Evolutionary conservation across 441 rosid genomes (phyloP).

Genomic region (Codiaeum variegatum): DNA sequence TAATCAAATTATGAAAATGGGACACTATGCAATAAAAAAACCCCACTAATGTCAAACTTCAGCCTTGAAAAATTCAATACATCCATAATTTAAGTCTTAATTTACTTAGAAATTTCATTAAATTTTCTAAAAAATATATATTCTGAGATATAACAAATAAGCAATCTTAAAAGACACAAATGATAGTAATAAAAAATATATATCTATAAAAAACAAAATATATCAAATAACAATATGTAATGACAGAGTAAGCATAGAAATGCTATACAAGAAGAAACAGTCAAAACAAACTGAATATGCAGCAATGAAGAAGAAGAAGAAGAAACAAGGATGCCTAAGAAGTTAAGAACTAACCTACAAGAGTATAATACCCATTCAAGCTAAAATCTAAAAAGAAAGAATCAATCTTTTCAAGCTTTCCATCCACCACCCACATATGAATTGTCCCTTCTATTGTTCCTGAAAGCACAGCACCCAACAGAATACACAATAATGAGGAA

Average conservation of each 20-base stretch:
- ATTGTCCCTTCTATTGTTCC: constrained; percentile 60
- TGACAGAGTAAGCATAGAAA: constrained; percentile 6
- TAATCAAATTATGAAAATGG: background rate
- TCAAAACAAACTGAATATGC: background rate
- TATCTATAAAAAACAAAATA: background rate
- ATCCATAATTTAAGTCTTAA: too few relatives aligned
- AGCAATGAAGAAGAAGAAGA: background rate
- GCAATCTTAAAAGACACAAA: too few relatives aligned
- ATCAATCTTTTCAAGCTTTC: constrained; percentile 18
- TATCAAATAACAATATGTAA: background rate
- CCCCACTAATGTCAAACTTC: background rate
- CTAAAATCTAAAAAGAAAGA: background rate
- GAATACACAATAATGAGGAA: constrained; percentile 57
- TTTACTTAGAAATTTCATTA: too few relatives aligned
- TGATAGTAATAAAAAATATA: background rate
- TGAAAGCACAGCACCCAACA: constrained; percentile 76
- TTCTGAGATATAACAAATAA: too few relatives aligned
- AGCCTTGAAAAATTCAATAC: background rate
- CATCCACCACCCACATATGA: constrained; percentile 23
- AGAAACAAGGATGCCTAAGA: background rate
- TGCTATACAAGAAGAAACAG: constrained; percentile 8
- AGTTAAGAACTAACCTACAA: constrained; percentile 1
- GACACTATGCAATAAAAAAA: background rate
- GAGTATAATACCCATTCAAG: background rate
- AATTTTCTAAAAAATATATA: too few relatives aligned